Evolutionary conservation across 1,284 basidiomycete species (phyloP), one percentile per base, ranked within the genome.

Genomic region (Ceratobasidium theobromae): DNA sequence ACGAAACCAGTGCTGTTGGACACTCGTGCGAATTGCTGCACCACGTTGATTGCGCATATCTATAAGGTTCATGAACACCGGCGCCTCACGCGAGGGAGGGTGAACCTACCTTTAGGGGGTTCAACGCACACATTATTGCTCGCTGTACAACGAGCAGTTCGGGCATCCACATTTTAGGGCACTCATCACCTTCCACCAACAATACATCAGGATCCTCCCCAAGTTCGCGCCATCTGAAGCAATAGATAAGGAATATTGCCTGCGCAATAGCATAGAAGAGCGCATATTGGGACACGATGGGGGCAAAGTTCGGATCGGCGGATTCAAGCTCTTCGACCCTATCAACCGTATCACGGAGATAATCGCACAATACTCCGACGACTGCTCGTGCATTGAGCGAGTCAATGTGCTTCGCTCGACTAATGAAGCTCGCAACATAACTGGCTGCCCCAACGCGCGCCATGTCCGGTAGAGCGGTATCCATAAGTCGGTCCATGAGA

Each of bases 231-330:
- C 95, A 99, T 18, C 96, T 82, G 79, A 99, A 99, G 77, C 97
- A 99, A 76, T 99, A 99, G 70, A 99, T 94, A 72, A 99, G 84
- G 76, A 99, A 97, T 4, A 95, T 85, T 0, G 95, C 91, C 75
- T 99, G 97, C 0, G 88, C 81, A 32, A 98, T 89, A 4, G 96
- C 94, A 75, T 98, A 99, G 76, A 98, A 98, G 25, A 96, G 84
- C 4, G 46, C 30, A 52, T 62, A 48, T 40, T 48, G 33, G 21
- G 58, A 62, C 16, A 62, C 58, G 14, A 62, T 48, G 16, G 58
- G 58, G 30, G 81, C 82, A 72, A 88, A 84, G 65, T 89, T 84
- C 25, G 79, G 76, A 9, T 70, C 70, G 3, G 69, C 70, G 71
- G 76, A 64, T 80, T 73, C 72, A 18, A 81, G 77, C n/a, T 80